Conservation (phyloP, 2,329 filamentous ascomycete genomes). For the Coniosporium tulheliwenetii region DNA sequence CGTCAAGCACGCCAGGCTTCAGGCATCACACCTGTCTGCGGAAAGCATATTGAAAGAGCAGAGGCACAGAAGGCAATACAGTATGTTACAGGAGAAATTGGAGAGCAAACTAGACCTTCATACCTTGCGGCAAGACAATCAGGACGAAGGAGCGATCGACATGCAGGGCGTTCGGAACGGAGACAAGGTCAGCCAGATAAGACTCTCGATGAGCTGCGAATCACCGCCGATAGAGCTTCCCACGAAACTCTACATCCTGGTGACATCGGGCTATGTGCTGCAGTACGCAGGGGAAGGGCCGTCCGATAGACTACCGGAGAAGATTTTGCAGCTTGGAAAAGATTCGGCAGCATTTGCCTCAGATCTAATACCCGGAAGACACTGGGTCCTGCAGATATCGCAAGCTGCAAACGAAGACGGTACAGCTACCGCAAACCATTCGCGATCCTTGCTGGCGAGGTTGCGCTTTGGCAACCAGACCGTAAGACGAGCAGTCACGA, state of each 20-base stretch:
- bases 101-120: slow-evolving; percentile 16
- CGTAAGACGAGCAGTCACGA: slow-evolving; percentile 38
- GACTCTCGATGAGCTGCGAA: slow-evolving; percentile 18
- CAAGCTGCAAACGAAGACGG: slow-evolving; percentile 48
- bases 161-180: background rate
- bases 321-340: slow-evolving; percentile 53
- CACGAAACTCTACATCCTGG: slow-evolving; percentile 56
- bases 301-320: slow-evolving; percentile 59
- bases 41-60: slow-evolving; percentile 51
- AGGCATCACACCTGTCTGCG: slow-evolving; percentile 49
- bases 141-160: background rate
- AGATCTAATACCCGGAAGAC: slow-evolving; percentile 62
- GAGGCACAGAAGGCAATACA: slow-evolving; percentile 35
- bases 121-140: slow-evolving; percentile 2
- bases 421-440: slow-evolving; percentile 27
- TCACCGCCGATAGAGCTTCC: slow-evolving; percentile 45
- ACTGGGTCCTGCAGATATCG: slow-evolving; percentile 66
- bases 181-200: slow-evolving; percentile 5
- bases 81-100: slow-evolving; percentile 19
- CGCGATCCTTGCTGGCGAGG: slow-evolving; percentile 49
- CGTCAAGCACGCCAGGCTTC: slow-evolving; percentile 56
- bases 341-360: slow-evolving; percentile 68
- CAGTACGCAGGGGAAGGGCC: slow-evolving; percentile 59
- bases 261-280: slow-evolving; percentile 55
- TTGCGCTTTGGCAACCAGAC: slow-evolving; percentile 44